Percentiles rank a stretch among this genome's conserved stretches.
Evolutionary conservation across 305 asterid genomes (phyloP).

Genomic region (Fraxinus paxiana): DNA sequence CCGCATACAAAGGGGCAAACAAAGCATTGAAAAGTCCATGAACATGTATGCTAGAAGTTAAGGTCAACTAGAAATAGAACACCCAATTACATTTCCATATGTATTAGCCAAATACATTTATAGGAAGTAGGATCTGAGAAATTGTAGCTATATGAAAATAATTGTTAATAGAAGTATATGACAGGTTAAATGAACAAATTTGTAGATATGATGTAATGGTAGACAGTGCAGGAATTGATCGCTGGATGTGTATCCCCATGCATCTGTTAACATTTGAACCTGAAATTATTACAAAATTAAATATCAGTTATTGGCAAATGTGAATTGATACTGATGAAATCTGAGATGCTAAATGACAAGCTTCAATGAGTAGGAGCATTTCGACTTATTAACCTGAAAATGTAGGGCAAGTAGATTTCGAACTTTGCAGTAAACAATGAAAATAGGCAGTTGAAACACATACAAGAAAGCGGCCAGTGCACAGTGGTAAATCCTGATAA

Average conservation of each 20-base stretch:
- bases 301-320: not conserved
- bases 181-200: constrained; percentile 15
- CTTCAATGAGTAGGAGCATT: not conserved
- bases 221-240: constrained; percentile 87
- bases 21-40: constrained; percentile 86
- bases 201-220: constrained; percentile 95
- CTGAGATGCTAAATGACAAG: not conserved
- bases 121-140: not conserved
- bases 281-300: constrained; percentile 35
- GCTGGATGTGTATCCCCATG: constrained; percentile 75
- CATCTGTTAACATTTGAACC: constrained; percentile 84
- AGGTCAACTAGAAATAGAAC: constrained; percentile 30
- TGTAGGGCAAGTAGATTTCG: not conserved
- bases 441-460: not conserved
- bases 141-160: not conserved
- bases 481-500: not conserved
- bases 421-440: not conserved
- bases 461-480: not conserved
- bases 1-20: constrained; percentile 88
- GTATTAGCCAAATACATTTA: not conserved
- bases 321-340: not conserved
- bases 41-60: constrained; percentile 69
- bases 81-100: not conserved
- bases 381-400: not conserved
- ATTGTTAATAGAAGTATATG: not conserved